A percentile compares a stretch with the other conserved stretches of the same genome.
Conservation (phyloP, 257 asterid genomes). For the Solanum ossicruentum region DNA sequence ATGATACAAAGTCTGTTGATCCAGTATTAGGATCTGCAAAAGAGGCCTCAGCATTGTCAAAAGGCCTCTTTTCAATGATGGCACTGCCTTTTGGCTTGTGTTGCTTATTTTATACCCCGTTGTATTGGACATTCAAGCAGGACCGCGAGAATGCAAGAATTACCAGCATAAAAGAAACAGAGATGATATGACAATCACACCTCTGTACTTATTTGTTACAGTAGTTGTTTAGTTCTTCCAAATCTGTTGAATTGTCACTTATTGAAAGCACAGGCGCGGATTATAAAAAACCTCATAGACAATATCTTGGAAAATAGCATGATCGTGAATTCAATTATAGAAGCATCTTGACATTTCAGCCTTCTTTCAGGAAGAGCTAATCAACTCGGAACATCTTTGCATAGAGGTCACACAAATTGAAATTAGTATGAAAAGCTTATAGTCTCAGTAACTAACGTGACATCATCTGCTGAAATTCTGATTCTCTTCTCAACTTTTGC, state of each 20-base stretch:
- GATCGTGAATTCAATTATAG: neutral
- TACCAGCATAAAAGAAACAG: conserved; percentile 49
- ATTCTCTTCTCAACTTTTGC: neutral
- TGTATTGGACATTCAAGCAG: conserved; percentile 74
- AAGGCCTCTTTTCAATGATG: conserved; percentile 87
- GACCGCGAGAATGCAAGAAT: conserved; percentile 69
- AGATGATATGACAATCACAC: conserved; percentile 41
- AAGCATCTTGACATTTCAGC: neutral
- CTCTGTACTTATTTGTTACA: neutral
- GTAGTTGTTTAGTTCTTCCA: neutral
- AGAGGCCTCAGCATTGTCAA: conserved; percentile 77
- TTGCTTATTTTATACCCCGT: conserved; percentile 70
- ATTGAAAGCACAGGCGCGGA: neutral
- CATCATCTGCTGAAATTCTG: neutral
- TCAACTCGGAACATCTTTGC: neutral
- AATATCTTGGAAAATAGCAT: neutral
- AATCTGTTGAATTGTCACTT: neutral
- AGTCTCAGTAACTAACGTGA: neutral
- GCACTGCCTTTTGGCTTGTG: conserved; percentile 76
- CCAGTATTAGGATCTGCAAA: conserved; percentile 54
- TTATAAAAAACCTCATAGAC: neutral
- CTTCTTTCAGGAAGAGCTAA: neutral
- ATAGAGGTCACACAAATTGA: neutral
- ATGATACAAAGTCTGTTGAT: conserved; percentile 64
- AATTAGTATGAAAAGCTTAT: neutral